Evolutionary conservation across 768 basidiomycete genomes (phyloP), one percentile per base, ranked within the genome.

Genomic region (Phaeotremella skinneri): DNA sequence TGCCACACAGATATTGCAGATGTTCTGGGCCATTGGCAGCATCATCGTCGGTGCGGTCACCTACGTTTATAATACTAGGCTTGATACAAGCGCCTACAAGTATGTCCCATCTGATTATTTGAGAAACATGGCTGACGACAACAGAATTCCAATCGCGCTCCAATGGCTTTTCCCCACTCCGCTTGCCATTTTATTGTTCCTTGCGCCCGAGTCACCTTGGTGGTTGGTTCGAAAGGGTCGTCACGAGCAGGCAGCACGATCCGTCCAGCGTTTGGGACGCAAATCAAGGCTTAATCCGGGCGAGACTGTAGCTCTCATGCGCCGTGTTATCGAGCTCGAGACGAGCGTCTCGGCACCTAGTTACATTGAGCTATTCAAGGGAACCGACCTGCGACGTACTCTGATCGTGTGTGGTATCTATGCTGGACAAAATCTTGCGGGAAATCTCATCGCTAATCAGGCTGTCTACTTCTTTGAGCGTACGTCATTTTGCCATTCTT

Each of bases 121-220:
- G 16, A 50, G 16, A 61, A 14, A 50, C 49, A 21, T 49, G 23
- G 43, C 45, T 57, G 55, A 26, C n/a, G 16, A 29, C 26, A 9
- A 1, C 43, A 64, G 66, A 41, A 64, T 74, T 49, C 73, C 70
- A 2, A 43, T 60, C 34, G 73, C 73, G 2, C 54, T 74, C 2
- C 73, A 74, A 51, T 72, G 73, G 70, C 61, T 74, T 32, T 76
- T 74, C 73, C 69, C 71, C 1, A 65, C 66, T 2, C 69, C 69
- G 1, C 67, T 76, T 6, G 59, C 58, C 17, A 54, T 73, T 48
- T 48, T 70, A 21, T 59, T 76, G 39, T 66, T 63, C 49, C 55
- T 74, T 37, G 75, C 75, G 0, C 75, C 75, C 31, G 75, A 76
- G 52, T 69, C 67, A 3, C 75, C 70, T 16, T 76, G 72, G 73